Evolutionary conservation across 345 rosid species (phyloP), one percentile per base, ranked within the genome.

Genomic region (Arabidopsis arenosa): DNA sequence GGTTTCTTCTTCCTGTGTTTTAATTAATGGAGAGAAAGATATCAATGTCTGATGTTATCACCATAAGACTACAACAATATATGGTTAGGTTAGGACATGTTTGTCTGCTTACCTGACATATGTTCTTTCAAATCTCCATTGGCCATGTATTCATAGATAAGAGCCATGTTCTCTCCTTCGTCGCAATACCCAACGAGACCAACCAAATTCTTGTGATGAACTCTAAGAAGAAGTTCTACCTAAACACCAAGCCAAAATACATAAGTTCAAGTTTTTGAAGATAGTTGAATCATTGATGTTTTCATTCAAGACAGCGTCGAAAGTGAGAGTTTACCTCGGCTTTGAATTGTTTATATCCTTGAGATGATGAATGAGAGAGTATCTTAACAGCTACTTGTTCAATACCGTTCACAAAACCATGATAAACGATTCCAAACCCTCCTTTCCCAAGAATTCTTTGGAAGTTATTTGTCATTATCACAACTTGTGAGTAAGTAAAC

Each of bases 361-460:
- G 85, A 48, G 48, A 48, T 54, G 88, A 77, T 23, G 80, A 64
- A 30, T 61, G 60, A 0, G 86, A 85, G 2, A 83, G 72, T 36
- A 75, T 14, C 32, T 85, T 83, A 7, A 83, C 86, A 1, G 85
- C 85, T 26, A 82, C 81, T 63, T 74, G 48, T 17, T 63, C 63
- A 1, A 68, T 33, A 55, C 54, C 75, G 4, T 78, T 72, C 21
- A 85, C 68, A 32, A 6, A 32, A 1, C 89, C 93, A 59, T 67
- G 75, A 52, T 84, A 87, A 13, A 89, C 94, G 5, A 66, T 72
- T 75, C 94, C 94, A 54, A 85, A 87, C 0, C 91, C 89, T 67
- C 90, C 94, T 74, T 82, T 74, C 3, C 94, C 90, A 28, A 84
- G 74, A 17, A 80, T n/a, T 60, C 32, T 82, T 30, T 66, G 33